Base-by-base conservation (phyloP, 139 green algal genomes). In the Yamagishiella unicocca region DNA sequence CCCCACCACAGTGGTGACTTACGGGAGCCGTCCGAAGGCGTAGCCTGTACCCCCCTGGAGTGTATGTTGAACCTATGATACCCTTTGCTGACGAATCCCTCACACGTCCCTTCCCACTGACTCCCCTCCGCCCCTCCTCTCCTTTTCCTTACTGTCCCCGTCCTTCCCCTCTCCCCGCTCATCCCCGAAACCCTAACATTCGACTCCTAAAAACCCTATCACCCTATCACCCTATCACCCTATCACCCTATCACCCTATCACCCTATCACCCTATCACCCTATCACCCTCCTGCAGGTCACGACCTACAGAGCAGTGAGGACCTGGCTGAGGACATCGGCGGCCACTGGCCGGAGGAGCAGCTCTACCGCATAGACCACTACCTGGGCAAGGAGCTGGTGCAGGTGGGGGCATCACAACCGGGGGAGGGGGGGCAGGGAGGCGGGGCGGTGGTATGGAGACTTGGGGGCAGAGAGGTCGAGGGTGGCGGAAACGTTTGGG, bases 351-450 rank as follows among this genome's bases (percentile, higher is more conserved):
- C 93, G 0, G 98, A 99, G 92, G 91, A 96, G 27, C 89, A 97
- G 87, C 84, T 99, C 31, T 99, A 99, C 92, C 92, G 96, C 54
- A 99, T 99, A 40, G 98, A 99, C 90, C 97, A 99, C 94, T 99
- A 99, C 91, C 94, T 99, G 75, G 97, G 96, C 61, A 99, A 99
- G 92, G 98, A 99, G 93, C 89, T 99, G 82, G 94, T 93, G 42
- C 92, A 94, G 92, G 90, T 93, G 35, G 21, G 76, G n/a, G n/a
- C n/a, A n/a, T n/a, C n/a, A n/a, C n/a, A n/a, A n/a, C n/a, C n/a
- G n/a, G 84, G 42, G 21, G n/a, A 10, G 43, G 43, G 45, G 42
- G 42, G 71, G 71, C 1, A 14, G 71, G 71, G 27, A 24, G 71
- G 71, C 7, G 42, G 42, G 71, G 22, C 6, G 58, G 58, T 67